Evolutionary conservation across 2,329 filamentous ascomycete genomes (phyloP).

Genomic region (Eutypella sp.): DNA sequence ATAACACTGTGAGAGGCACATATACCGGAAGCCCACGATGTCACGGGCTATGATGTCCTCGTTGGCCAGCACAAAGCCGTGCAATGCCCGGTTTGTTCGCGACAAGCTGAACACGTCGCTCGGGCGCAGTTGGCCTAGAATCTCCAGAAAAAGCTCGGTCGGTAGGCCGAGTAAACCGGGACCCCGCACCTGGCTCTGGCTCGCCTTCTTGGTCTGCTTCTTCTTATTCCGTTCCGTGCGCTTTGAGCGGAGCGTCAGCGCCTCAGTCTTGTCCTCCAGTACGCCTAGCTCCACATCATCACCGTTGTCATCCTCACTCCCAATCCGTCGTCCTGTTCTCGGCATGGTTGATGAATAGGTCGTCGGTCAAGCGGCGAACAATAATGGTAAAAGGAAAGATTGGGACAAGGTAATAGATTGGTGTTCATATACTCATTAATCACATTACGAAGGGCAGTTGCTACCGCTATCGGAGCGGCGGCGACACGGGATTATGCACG

Average conservation of each 20-base stretch:
- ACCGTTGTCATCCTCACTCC: constrained; percentile 8
- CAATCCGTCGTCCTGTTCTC: no score
- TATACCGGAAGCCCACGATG: constrained; percentile 44
- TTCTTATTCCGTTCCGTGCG: constrained; percentile 43
- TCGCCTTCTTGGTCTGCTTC: constrained; percentile 35
- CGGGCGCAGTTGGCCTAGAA: constrained; percentile 41
- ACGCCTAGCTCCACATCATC: constrained; percentile 42
- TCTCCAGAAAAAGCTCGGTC: constrained; percentile 45
- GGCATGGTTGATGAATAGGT: no score
- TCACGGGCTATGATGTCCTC: constrained; percentile 36
- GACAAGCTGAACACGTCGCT: constrained; percentile 45
- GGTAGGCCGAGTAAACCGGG: constrained; percentile 43
- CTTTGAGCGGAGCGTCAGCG: constrained; percentile 45
- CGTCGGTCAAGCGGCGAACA: no score
- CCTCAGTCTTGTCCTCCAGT: constrained; percentile 37
- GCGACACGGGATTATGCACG: no score
- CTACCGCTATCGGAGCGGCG: no score
- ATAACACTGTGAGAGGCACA: constrained; percentile 46
- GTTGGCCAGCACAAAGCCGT: constrained; percentile 38
- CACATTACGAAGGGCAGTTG: no score
- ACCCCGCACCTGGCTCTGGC: constrained; percentile 26
- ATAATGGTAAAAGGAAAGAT: no score
- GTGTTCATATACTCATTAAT: no score
- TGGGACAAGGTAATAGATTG: no score
- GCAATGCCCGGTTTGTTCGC: constrained; percentile 36